These are phyloP conservation scores for Candida railenensis DNA, from an alignment of 805 yeast species.

Conservation along the genomic window DNA sequence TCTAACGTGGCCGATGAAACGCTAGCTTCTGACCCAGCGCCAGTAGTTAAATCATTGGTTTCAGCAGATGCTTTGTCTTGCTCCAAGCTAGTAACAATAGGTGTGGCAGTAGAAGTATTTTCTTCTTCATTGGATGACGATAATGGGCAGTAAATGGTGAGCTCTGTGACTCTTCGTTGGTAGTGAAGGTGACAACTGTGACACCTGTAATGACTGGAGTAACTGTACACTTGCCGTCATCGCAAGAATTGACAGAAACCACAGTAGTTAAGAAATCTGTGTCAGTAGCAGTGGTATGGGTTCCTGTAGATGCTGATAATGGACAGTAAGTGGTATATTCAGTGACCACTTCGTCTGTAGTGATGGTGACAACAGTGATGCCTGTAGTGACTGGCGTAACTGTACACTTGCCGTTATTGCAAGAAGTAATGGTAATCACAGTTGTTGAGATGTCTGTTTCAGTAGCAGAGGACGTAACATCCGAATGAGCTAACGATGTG, in stretches of 20 bases:
- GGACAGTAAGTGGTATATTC: conserved; percentile 19
- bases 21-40: too few species aligned
- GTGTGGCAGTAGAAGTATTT: background rate
- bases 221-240: conserved; percentile 26
- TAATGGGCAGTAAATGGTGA: conserved; percentile 22
- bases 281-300: background rate
- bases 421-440: conserved; percentile 17
- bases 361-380: conserved; percentile 2
- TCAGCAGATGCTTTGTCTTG: too few species aligned
- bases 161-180: conserved; percentile 12
- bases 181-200: conserved; percentile 18
- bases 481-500: background rate
- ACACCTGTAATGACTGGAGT: conserved; percentile 34
- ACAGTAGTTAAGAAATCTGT: background rate
- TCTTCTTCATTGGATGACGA: background rate
- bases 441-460: conserved; percentile 23
- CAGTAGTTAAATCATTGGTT: too few species aligned
- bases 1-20: too few species aligned
- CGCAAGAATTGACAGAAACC: conserved; percentile 35
- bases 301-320: conserved; percentile 8
- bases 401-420: conserved; percentile 14
- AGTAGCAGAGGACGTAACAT: background rate
- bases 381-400: conserved; percentile 5
- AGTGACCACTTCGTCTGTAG: background rate
- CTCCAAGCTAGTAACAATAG: background rate